Evolutionary conservation across 2,329 filamentous ascomycete genomes (phyloP).

Genomic region (Fusarium hainanense): DNA sequence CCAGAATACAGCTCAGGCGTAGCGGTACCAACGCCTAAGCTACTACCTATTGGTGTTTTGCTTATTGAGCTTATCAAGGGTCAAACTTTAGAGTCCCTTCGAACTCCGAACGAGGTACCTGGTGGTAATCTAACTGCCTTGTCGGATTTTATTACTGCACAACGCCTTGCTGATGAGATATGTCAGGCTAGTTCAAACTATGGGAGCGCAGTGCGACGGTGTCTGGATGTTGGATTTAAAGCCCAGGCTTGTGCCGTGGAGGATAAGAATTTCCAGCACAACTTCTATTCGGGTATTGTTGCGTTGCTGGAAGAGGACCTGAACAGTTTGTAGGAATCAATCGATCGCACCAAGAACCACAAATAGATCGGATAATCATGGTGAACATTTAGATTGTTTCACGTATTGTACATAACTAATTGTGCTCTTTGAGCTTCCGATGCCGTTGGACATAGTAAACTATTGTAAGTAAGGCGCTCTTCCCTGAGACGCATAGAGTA

Average conservation of each 20-base stretch:
- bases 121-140: background rate
- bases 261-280: background rate
- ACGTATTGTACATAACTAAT: background rate
- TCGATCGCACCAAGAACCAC: background rate
- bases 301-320: background rate
- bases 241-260: background rate
- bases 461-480: background rate
- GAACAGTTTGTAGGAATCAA: background rate
- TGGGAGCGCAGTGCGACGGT: background rate
- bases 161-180: background rate
- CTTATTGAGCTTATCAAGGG: background rate
- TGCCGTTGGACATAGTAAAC: background rate
- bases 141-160: background rate
- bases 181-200: background rate
- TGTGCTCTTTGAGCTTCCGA: background rate
- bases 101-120: background rate
- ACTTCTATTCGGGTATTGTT: conserved; percentile 1
- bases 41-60: background rate
- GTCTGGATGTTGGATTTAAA: background rate
- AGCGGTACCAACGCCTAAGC: background rate
- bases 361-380: background rate
- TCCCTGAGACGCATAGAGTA: background rate
- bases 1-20: accelerated
- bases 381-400: background rate
- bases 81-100: background rate